These are phyloP conservation scores for Blastocystis sp. DNA, from an alignment of 352 stramenopile genomes.

Conservation along the genomic window DNA sequence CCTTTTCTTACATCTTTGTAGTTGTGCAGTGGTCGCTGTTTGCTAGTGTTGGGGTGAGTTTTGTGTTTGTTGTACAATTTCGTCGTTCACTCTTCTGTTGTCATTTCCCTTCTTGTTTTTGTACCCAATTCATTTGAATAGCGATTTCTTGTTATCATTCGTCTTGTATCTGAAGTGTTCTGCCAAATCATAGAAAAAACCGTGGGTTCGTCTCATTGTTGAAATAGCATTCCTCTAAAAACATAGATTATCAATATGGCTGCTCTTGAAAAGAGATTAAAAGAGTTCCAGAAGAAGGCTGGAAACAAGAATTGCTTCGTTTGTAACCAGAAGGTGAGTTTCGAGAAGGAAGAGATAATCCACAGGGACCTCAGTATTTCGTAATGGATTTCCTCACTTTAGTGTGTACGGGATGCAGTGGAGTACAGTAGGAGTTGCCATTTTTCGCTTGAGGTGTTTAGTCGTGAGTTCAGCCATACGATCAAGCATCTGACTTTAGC, in stretches of 20 bases:
- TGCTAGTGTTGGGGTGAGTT: background rate
- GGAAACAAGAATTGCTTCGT: slow-evolving; percentile 31
- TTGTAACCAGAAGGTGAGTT: slow-evolving; percentile 30
- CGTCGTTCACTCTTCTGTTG: background rate
- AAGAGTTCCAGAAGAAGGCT: slow-evolving; percentile 53
- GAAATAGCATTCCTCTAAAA: background rate
- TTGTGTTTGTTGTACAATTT: background rate
- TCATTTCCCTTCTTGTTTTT: slow-evolving; percentile 12
- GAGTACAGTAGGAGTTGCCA: background rate
- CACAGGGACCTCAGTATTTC: slow-evolving; percentile 34
- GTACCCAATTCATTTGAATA: background rate
- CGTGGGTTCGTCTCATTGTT: background rate
- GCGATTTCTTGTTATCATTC: no score
- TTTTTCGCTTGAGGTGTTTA: background rate
- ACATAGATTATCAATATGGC: background rate
- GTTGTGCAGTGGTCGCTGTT: background rate
- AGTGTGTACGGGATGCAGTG: slow-evolving; percentile 32
- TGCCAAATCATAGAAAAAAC: background rate
- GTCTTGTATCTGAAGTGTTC: no score
- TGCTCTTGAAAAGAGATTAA: slow-evolving; percentile 37
- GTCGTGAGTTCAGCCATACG: slow-evolving; percentile 19
- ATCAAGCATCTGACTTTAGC: slow-evolving; percentile 31
- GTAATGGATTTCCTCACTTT: slow-evolving; percentile 47
- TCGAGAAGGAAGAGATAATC: background rate
- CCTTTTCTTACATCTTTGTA: no score